phyloP scores from a whole-genome alignment of 805 yeast genomes.

The Candida silvicultrix region DNA sequence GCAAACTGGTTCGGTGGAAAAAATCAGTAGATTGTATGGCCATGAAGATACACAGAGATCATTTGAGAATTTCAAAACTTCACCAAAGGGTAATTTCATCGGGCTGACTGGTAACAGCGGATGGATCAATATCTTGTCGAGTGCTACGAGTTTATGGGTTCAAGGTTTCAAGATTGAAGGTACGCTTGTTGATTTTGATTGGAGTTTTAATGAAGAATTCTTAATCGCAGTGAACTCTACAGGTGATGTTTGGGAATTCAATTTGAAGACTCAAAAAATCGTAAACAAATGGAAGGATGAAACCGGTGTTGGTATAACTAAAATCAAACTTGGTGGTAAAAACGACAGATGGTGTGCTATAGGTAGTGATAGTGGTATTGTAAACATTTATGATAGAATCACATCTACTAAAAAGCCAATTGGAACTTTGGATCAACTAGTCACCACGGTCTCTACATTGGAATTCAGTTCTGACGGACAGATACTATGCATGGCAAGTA shows the following conservation, averaged over 20 bases:
- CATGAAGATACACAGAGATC: constrained; percentile 80
- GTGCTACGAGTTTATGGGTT: constrained; percentile 79
- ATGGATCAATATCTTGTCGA: constrained; percentile 79
- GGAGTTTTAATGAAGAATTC: constrained; percentile 40
- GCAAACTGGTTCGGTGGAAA: constrained; percentile 66
- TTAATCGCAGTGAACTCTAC: constrained; percentile 60
- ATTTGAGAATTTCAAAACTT: constrained; percentile 78
- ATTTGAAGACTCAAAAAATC: constrained; percentile 42
- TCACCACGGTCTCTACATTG: constrained; percentile 71
- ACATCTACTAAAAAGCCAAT: constrained; percentile 42
- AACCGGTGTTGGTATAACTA: constrained; percentile 80
- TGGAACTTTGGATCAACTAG: constrained; percentile 67
- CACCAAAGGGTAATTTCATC: constrained; percentile 65
- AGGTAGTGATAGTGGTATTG: constrained; percentile 86
- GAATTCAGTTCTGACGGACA: constrained; percentile 86
- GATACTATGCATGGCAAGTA: constrained; percentile 74
- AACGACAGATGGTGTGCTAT: constrained; percentile 79
- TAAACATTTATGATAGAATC: constrained; percentile 68
- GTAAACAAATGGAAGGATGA: constrained; percentile 76
- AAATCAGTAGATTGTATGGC: constrained; percentile 85
- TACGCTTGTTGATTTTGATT: constrained; percentile 71
- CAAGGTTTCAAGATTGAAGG: constrained; percentile 90
- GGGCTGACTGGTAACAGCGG: constrained; percentile 84
- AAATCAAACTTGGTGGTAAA: constrained; percentile 63
- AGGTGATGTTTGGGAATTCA: constrained; percentile 91